A percentile compares a stretch with the other conserved stretches of the same genome.
Conservation (phyloP, 129 eudicot genomes). For the carrot (Daucus carota) region DH1_v3.0 NC_030383.2:47134501-47135000, state of each 20-base stretch:
- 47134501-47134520: background rate
- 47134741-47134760: background rate
- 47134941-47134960: conserved; percentile 25
- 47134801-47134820: background rate
- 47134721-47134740: background rate
- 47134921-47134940: conserved; percentile 22
- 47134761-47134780: background rate
- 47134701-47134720: background rate
- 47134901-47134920: conserved; percentile 15
- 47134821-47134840: background rate
- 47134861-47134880: background rate
- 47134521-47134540: background rate
- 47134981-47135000: conserved; percentile 22
- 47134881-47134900: conserved; percentile 15
- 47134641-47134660: background rate
- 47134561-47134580: background rate
- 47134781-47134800: background rate
- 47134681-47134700: background rate
- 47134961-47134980: conserved; percentile 16
- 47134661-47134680: background rate
- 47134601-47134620: background rate
- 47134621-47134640: background rate
- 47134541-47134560: background rate
- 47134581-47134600: background rate
- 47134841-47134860: background rate